Evolutionary conservation across 441 rosid species (phyloP), one percentile per base, ranked within the genome.

Genomic region (Aquilaria agallochum): DNA sequence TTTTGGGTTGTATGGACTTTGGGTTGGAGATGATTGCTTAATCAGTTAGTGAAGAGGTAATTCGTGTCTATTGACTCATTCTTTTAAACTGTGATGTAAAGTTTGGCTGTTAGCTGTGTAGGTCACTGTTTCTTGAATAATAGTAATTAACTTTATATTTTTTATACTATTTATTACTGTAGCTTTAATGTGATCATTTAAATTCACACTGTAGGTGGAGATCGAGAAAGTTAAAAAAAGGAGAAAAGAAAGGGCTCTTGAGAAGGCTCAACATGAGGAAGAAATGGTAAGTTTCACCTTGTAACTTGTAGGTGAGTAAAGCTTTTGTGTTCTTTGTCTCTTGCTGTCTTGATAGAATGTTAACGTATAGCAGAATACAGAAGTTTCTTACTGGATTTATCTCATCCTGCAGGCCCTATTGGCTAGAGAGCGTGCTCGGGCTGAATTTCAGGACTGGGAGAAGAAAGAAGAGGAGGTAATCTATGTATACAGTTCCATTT

Each of bases 401-500:
- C 58, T 66, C 10, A 55, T 59, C 75, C 56, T 80, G 62, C 77
- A 94, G 97, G 96, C 94, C 32, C 10, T 91, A 64, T 77, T 94
- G 73, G 96, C 96, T 34, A 89, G 99, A 75, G 99, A 94, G 63
- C 96, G 96, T 69, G 96, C 99, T 51, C 81, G 96, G 67, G 99
- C 97, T 69, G 99, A 94, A 75, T 87, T 83, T 74, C 96, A 91
- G 60, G 99, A 94, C 58, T 94, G 95, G 97, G 99, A 94, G 86
- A 94, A 87, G 78, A 94, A 91, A 70, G 99, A 94, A 70, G 96
- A 91, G 70, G 96, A 94, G 90, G 98, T 87, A 68, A 68, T 20
- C 27, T 20, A 20, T 20, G 27, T 20, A 20, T 20, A 20, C 27
- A 20, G 14, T 60, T 20, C 31, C 15, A 27, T 50, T 12, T 50